Evolutionary conservation across 2,329 filamentous ascomycete species (phyloP).

Genomic region (Botrytis medusae): DNA sequence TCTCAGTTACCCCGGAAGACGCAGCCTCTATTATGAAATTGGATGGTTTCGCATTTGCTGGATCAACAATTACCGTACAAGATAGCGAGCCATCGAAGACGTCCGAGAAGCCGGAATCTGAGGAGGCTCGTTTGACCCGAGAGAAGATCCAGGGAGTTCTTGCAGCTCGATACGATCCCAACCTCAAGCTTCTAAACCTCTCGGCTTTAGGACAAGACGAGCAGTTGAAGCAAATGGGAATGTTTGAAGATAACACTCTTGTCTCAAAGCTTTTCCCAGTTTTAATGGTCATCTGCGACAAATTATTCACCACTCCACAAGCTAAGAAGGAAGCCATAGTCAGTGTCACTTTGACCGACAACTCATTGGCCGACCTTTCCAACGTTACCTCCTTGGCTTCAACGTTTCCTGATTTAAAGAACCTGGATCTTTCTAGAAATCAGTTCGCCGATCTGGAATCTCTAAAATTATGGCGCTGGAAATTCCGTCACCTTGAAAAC

Average conservation of each 20-base stretch:
- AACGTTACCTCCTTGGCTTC: conserved; percentile 73
- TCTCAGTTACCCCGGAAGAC: conserved; percentile 65
- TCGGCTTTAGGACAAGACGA: conserved; percentile 74
- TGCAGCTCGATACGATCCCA: conserved; percentile 68
- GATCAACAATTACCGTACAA: conserved; percentile 56
- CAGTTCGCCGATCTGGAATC: conserved; percentile 66
- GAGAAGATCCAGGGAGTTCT: conserved; percentile 70
- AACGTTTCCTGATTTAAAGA: conserved; percentile 81
- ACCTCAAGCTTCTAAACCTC: conserved; percentile 76
- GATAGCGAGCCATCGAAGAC: conserved; percentile 40
- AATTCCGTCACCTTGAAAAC: conserved; percentile 76
- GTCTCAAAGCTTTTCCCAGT: conserved; percentile 82
- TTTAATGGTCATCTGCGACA: conserved; percentile 82
- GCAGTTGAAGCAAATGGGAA: conserved; percentile 67
- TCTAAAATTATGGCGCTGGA: conserved; percentile 74
- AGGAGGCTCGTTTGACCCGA: conserved; percentile 60
- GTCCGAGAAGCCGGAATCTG: conserved; percentile 45
- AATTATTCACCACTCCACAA: conserved; percentile 68
- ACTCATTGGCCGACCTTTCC: conserved; percentile 70
- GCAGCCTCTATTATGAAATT: conserved; percentile 64
- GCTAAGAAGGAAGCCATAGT: conserved; percentile 76
- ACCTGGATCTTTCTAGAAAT: conserved; percentile 87
- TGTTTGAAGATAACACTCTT: conserved; percentile 68
- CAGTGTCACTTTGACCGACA: conserved; percentile 79
- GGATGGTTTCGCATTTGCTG: conserved; percentile 68